Base-by-base conservation (phyloP, 2,329 filamentous ascomycete genomes). In the Arthrocladium fulminans region DNA sequence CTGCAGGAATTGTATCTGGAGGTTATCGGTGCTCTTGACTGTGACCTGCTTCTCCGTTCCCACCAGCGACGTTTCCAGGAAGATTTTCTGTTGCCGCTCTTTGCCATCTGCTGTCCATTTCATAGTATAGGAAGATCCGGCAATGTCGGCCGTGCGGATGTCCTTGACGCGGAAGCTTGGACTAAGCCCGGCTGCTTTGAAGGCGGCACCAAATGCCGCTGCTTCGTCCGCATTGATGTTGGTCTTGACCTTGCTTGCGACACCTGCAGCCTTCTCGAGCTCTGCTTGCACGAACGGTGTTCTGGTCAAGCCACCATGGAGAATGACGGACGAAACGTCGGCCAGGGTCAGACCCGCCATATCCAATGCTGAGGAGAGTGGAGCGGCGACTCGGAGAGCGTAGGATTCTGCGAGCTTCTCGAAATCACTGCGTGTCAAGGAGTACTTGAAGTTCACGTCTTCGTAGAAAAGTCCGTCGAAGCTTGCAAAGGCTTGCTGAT, bases 151-250 rank as follows among this genome's bases (percentile, higher is more conserved):
- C 45, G 86, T 80, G 51, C 86, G 78, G 56, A 98, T 98, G 63
- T 97, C 92, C 75, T 97, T 98, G 63, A 98, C 92, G 53, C 88
- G 84, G 80, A 98, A 98, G 64, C 86, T 90, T 34, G 90, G 88
- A 68, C 88, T 96, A 50, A 98, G 76, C 58, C 87, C 81, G 45
- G 92, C 92, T 44, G 87, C 92, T 63, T 89, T 87, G 75, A 98
- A 97, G 23, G 85, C 89, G 48, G 92, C 90, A 59, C 92, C 92
- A 65, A 97, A 94, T 8, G 94, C 92, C 44, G 92, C 92, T 20
- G 92, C 85, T 69, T 98, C 92, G 61, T 98, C 92, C 9, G 90
- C 86, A 70, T 98, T 98, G 63, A 98, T 92, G 60, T 94, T 98
- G 61, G 83, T 85, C 55, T 88, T 84, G 51, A 98, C 75, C 73